These are phyloP conservation scores for Hypocrella siamensis DNA, from an alignment of 2,329 filamentous ascomycete species.

Conservation along the genomic window DNA sequence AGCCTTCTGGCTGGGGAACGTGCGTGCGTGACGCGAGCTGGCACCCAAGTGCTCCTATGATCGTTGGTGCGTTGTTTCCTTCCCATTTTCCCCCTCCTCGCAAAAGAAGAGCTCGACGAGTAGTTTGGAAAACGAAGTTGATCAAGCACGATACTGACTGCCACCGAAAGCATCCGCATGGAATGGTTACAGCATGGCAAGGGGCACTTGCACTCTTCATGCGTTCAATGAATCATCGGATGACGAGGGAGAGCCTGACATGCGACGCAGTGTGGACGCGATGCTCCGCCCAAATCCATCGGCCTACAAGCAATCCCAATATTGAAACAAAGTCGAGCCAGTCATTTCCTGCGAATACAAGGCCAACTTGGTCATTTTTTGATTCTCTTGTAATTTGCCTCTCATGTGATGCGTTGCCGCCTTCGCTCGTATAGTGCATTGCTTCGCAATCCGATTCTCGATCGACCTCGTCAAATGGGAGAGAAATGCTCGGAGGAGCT, in stretches of 20 bases:
- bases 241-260: constrained; percentile 46
- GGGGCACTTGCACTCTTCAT: constrained; percentile 65
- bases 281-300: constrained; percentile 29
- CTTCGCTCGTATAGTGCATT: no score
- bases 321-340: not conserved
- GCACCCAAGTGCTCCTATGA: constrained; percentile 71
- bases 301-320: constrained; percentile 6
- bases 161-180: constrained; percentile 54
- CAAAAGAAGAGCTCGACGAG: no score
- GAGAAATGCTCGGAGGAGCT: no score
- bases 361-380: no score
- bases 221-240: constrained; percentile 54
- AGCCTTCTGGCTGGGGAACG: constrained; percentile 49
- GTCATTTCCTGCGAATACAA: no score
- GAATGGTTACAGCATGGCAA: constrained; percentile 60
- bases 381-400: no score
- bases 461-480: no score
- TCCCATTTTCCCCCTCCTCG: not conserved
- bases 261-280: constrained; percentile 43
- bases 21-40: constrained; percentile 80
- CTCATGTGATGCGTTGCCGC: no score
- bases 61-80: constrained; percentile 40
- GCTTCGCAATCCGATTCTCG: no score
- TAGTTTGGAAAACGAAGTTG: no score
- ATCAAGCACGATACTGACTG: not conserved